Conservation (phyloP, 306 rosid species). For the Inga oerstediana region DNA sequence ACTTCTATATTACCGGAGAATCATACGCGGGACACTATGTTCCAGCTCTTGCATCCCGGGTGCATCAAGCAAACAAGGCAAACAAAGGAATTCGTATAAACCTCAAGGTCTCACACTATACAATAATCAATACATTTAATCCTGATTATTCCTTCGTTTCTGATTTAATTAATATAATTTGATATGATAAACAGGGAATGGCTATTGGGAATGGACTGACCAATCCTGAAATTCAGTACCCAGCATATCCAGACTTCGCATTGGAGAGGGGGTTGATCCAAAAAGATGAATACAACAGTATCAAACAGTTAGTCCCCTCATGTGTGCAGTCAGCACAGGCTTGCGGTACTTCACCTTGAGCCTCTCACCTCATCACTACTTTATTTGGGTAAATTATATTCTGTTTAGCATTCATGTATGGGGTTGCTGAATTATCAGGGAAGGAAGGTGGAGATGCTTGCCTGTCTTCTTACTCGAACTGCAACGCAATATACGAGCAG, state of each 20-base stretch:
- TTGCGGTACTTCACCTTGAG: neutral
- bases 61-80: neutral
- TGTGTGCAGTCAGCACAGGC: neutral
- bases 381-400: neutral
- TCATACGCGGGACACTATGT: neutral
- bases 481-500: neutral
- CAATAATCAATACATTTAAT: neutral
- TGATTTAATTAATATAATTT: neutral
- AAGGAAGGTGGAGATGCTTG: neutral
- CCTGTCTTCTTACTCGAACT: neutral
- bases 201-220: neutral
- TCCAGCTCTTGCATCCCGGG: neutral
- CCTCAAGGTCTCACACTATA: neutral
- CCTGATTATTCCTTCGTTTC: neutral
- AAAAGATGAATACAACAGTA: neutral
- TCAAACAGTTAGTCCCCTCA: neutral
- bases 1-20: neutral
- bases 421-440: neutral
- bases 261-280: neutral
- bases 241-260: neutral
- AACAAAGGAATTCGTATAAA: neutral
- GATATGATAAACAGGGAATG: neutral
- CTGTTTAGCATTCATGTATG: neutral
- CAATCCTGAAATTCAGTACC: neutral
- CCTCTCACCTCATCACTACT: neutral